A percentile compares a stretch with the other conserved stretches of the same genome.
Evolutionary conservation across 805 yeast species (phyloP).

Genomic region (Lipomyces yamadae): DNA sequence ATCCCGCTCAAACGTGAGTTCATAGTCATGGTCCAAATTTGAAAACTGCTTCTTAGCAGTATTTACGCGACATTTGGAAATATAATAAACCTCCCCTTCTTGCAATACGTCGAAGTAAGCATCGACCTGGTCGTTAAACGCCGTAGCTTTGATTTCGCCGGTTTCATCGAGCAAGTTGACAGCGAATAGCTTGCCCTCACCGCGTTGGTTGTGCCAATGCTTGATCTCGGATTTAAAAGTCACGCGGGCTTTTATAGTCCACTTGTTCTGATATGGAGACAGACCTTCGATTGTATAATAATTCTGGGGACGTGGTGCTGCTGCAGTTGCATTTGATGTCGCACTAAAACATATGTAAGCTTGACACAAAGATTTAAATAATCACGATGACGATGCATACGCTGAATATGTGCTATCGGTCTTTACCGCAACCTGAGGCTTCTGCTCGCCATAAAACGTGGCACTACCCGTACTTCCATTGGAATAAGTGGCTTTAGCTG

Average conservation of each 20-base stretch:
- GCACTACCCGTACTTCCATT: constrained; percentile 10
- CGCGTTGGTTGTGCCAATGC: constrained; percentile 83
- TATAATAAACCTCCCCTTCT: constrained; percentile 87
- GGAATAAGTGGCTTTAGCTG: background rate
- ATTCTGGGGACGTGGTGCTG: constrained; percentile 41
- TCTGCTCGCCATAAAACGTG: constrained; percentile 28
- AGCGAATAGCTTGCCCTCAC: constrained; percentile 88
- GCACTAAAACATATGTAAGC: background rate
- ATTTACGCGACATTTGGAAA: constrained; percentile 79
- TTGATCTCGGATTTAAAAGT: constrained; percentile 85
- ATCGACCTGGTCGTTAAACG: constrained; percentile 86
- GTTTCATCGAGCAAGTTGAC: constrained; percentile 90
- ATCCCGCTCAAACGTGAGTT: constrained; percentile 79
- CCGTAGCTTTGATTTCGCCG: constrained; percentile 95
- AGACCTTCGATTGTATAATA: constrained; percentile 77
- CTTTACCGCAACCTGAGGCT: constrained; percentile 5
- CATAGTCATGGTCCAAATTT: constrained; percentile 84
- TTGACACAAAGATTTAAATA: background rate
- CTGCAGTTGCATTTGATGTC: constrained; percentile 6
- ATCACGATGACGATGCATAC: background rate
- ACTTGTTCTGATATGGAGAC: constrained; percentile 86
- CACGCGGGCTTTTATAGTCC: constrained; percentile 94
- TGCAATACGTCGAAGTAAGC: constrained; percentile 73
- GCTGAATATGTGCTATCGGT: background rate
- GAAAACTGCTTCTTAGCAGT: constrained; percentile 87